Conservation (phyloP, 192 early-diverging fungal species). For the Coemansia sp. region DNA sequence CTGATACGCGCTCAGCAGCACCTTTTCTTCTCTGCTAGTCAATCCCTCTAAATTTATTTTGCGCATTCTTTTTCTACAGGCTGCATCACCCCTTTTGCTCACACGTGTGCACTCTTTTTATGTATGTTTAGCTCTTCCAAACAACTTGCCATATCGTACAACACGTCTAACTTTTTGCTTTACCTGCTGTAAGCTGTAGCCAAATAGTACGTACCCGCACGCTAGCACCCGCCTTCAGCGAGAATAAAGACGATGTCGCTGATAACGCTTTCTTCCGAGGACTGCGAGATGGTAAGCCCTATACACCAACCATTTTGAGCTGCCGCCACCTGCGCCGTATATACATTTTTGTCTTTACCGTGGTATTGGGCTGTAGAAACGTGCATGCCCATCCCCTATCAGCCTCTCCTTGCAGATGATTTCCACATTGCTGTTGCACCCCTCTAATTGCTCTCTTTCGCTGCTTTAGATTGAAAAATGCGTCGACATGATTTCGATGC, state of each 20-base stretch:
- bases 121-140: no score
- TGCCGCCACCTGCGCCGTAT: background rate
- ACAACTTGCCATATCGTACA: no score
- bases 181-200: background rate
- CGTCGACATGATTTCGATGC: conserved; percentile 54
- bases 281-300: conserved; percentile 51
- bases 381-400: conserved; percentile 1
- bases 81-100: background rate
- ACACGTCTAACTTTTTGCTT: no score
- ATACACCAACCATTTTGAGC: background rate
- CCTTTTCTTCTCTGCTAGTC: conserved; percentile 1
- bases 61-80: background rate
- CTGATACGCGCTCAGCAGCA: background rate
- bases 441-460: background rate
- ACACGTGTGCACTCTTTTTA: background rate
- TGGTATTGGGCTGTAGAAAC: conserved; percentile 13
- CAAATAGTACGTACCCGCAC: background rate
- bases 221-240: no score
- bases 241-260: conserved; percentile 25
- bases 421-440: background rate
- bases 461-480: conserved; percentile 48
- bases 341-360: conserved; percentile 8
- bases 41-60: background rate
- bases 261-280: conserved; percentile 48
- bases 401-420: conserved; percentile 1